A percentile compares a stretch with the other conserved stretches of the same genome.
Evolutionary conservation across 257 asterid genomes (phyloP).

Genomic region (Mitragyna speciosa): DNA sequence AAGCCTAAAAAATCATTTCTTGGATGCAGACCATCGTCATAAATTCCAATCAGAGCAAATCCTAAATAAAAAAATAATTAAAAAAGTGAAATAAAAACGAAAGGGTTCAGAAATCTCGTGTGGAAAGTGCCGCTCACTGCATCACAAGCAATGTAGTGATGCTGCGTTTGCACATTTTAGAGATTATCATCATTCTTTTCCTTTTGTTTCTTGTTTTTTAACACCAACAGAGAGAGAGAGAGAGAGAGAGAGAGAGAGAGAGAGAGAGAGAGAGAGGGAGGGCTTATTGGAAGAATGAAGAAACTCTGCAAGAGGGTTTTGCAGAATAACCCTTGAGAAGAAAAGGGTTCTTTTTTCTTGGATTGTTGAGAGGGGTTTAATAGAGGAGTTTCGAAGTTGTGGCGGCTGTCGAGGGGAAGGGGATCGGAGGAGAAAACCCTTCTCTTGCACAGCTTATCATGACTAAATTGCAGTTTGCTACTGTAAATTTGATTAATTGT

Average conservation of each 20-base stretch:
- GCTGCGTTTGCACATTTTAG: constrained; percentile 54
- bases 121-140: constrained; percentile 67
- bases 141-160: constrained; percentile 22
- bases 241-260: no score
- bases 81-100: neutral
- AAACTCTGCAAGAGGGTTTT: neutral
- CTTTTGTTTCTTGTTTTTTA: neutral
- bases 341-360: neutral
- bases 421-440: neutral
- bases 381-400: neutral
- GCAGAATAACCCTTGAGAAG: neutral
- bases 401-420: neutral
- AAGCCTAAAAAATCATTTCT: neutral
- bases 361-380: neutral
- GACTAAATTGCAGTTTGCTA: no score
- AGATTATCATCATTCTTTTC: constrained; percentile 41
- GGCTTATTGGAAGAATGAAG: neutral
- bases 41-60: neutral
- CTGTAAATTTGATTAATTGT: no score
- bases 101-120: constrained; percentile 55
- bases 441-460: neutral
- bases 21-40: neutral
- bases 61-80: neutral
- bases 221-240: no score
- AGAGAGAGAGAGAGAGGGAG: no score